Percentiles rank a stretch among this genome's conserved stretches.
Evolutionary conservation across 495 filamentous ascomycete genomes (phyloP).

Genomic region (Chaetomidium leptoderma): DNA sequence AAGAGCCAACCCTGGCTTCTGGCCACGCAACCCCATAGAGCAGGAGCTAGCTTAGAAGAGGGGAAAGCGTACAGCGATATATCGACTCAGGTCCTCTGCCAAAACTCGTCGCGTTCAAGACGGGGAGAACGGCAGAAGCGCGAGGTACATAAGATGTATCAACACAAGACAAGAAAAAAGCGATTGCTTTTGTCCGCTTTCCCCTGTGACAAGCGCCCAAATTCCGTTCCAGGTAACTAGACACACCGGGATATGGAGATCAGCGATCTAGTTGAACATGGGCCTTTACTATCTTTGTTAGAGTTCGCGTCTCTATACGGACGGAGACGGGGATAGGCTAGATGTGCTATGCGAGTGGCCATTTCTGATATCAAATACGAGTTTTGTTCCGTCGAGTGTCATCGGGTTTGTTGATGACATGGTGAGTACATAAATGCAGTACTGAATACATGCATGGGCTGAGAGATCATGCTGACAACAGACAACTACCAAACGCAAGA

Average conservation of each 20-base stretch:
- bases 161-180: not conserved
- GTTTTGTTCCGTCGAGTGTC: not conserved
- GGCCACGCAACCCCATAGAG: slow-evolving; percentile 6
- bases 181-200: not conserved
- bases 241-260: not conserved
- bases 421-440: not conserved
- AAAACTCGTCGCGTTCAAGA: not conserved
- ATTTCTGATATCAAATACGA: slow-evolving; percentile 8
- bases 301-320: slow-evolving; percentile 3
- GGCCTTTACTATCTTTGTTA: slow-evolving; percentile 1
- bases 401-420: not conserved
- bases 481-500: too few relatives aligned
- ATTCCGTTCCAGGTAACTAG: not conserved
- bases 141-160: slow-evolving; percentile 19
- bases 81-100: not conserved
- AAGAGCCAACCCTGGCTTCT: slow-evolving; percentile 11
- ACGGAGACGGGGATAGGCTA: slow-evolving; percentile 5
- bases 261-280: not conserved
- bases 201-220: not conserved
- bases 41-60: slow-evolving; percentile 2
- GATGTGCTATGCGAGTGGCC: slow-evolving; percentile 4
- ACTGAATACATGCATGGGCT: too few relatives aligned
- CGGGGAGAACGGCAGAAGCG: not conserved
- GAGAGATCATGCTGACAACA: too few relatives aligned
- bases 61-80: slow-evolving; percentile 2